These are phyloP conservation scores for Paecilomyces formosus DNA, from an alignment of 2,329 filamentous ascomycete species.

Conservation along the genomic window DNA sequence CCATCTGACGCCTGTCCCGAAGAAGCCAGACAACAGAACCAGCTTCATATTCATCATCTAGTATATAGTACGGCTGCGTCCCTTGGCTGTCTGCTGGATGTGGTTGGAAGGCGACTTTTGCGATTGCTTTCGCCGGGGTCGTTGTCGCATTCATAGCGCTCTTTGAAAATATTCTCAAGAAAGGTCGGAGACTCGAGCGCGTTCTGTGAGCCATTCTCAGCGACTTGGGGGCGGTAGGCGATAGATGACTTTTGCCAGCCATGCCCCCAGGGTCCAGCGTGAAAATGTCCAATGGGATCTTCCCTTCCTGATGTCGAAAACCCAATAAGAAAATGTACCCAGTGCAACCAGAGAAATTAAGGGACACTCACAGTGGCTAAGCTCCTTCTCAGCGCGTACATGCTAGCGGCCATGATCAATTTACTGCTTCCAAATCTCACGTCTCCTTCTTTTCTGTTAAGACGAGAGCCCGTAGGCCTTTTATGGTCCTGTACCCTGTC, in stretches of 20 bases:
- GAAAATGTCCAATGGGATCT: constrained; percentile 29
- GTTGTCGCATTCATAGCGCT: constrained; percentile 26
- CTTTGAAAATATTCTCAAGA: constrained; percentile 27
- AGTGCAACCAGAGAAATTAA: background rate
- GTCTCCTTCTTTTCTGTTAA: constrained; percentile 22
- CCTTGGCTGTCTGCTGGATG: constrained; percentile 20
- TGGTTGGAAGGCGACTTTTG: constrained; percentile 26
- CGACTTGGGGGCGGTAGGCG: constrained; percentile 18
- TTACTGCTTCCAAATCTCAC: constrained; percentile 28
- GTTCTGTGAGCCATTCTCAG: constrained; percentile 23
- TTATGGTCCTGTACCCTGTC: constrained; percentile 13
- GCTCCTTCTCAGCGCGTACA: constrained; percentile 31
- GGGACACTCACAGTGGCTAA: constrained; percentile 22
- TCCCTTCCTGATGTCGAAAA: constrained; percentile 16
- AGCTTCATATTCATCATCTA: constrained; percentile 27
- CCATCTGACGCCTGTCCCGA: constrained; percentile 20
- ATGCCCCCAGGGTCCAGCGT: constrained; percentile 27
- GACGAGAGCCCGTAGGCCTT: constrained; percentile 13
- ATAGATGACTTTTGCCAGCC: constrained; percentile 16
- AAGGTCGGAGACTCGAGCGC: constrained; percentile 23
- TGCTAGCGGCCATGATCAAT: constrained; percentile 23
- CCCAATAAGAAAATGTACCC: background rate
- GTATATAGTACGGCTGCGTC: constrained; percentile 26
- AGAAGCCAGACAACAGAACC: constrained; percentile 24
- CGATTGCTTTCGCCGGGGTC: constrained; percentile 27